A percentile compares a stretch with the other conserved stretches of the same genome.
These are phyloP conservation scores for Phaseolus coccineus DNA, from an alignment of 331 rosid genomes.

Conservation along the genomic window DNA sequence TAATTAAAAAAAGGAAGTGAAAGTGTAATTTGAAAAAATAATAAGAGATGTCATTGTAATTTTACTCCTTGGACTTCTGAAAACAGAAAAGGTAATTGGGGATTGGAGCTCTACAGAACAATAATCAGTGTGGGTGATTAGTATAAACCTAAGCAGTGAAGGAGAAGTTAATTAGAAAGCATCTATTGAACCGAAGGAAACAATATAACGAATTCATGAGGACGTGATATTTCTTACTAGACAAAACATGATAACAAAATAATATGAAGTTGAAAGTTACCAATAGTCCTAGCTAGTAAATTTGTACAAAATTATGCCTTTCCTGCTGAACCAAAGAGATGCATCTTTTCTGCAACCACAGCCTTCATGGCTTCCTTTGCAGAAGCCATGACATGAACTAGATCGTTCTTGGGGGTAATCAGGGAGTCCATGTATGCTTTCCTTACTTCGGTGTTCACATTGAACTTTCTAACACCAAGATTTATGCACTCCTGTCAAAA, in stretches of 20 bases:
- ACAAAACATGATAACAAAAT: conserved; percentile 7
- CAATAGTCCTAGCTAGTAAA: conserved; percentile 37
- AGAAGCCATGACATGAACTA: conserved; percentile 85
- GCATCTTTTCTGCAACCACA: conserved; percentile 91
- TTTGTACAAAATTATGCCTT: conserved; percentile 57
- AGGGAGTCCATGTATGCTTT: conserved; percentile 93
- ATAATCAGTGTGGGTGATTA: too few relatives aligned
- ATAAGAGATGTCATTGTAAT: too few relatives aligned
- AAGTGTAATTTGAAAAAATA: too few relatives aligned
- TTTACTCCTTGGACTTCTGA: too few relatives aligned
- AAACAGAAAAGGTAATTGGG: too few relatives aligned
- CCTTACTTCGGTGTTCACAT: conserved; percentile 94
- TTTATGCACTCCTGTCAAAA: conserved; percentile 71
- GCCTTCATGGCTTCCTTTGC: conserved; percentile 92
- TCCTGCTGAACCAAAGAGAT: conserved; percentile 91
- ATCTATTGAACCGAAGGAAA: conserved; percentile 30
- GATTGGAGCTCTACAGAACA: too few relatives aligned
- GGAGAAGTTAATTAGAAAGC: background rate
- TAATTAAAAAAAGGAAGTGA: too few relatives aligned
- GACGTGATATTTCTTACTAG: background rate
- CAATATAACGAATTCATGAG: conserved; percentile 1
- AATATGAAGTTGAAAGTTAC: conserved; percentile 19
- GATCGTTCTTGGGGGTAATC: conserved; percentile 68
- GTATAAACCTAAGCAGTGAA: background rate
- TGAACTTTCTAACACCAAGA: conserved; percentile 89